These are phyloP conservation scores for Berkeleyomyces rouxiae DNA, from an alignment of 2,329 filamentous ascomycete species.

Conservation along the genomic window DNA sequence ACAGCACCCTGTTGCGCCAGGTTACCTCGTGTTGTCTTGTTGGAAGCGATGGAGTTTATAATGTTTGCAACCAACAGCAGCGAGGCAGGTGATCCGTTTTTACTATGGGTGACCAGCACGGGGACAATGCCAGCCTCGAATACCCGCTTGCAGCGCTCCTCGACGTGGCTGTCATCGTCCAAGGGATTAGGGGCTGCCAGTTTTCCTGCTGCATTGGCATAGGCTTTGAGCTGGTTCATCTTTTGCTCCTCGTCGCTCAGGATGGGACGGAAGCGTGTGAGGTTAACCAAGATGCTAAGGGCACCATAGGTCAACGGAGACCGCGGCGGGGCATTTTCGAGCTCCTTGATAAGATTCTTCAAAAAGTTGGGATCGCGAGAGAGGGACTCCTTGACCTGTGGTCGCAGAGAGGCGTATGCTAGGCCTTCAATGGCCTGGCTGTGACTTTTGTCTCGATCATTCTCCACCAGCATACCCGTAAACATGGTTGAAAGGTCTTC, in stretches of 20 bases:
- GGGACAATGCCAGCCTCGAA: constrained; percentile 66
- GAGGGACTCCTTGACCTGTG: constrained; percentile 69
- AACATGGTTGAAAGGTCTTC: constrained; percentile 50
- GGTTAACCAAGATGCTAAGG: constrained; percentile 69
- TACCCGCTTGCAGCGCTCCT: constrained; percentile 56
- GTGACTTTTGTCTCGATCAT: constrained; percentile 18
- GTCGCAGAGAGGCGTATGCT: constrained; percentile 77
- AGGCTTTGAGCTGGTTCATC: constrained; percentile 81
- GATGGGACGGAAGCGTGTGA: constrained; percentile 63
- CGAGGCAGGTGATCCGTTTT: constrained; percentile 52
- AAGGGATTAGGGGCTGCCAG: constrained; percentile 45
- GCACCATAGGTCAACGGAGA: constrained; percentile 69
- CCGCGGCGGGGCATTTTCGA: constrained; percentile 41
- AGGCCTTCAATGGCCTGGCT: constrained; percentile 71
- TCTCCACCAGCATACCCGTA: constrained; percentile 47
- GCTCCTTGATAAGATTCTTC: constrained; percentile 47
- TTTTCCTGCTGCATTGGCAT: constrained; percentile 69
- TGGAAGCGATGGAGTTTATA: constrained; percentile 58
- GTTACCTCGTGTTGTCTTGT: constrained; percentile 54
- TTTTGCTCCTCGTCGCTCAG: constrained; percentile 83
- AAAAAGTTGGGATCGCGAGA: constrained; percentile 52
- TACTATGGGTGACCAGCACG: constrained; percentile 59
- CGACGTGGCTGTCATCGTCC: constrained; percentile 60
- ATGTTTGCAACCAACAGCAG: constrained; percentile 60
- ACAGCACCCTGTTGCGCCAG: constrained; percentile 91